Evolutionary conservation across 2,329 filamentous ascomycete species (phyloP).

Genomic region (Fusarium ramigenum): DNA sequence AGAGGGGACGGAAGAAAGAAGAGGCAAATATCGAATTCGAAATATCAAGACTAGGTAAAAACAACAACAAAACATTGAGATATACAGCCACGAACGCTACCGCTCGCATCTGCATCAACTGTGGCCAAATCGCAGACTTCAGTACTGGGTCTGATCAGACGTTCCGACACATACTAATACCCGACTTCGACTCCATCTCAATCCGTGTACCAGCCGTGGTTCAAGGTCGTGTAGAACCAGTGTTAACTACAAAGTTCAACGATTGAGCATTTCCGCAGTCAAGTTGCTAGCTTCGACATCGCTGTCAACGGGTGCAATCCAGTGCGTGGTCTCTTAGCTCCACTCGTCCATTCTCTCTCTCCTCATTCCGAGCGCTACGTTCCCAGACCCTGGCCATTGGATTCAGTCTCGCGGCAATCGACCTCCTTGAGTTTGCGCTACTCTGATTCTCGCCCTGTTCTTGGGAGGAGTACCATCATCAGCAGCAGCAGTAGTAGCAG

Average conservation of each 20-base stretch:
- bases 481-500: conserved; percentile 3
- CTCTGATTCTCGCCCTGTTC: conserved; percentile 31
- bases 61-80: neutral
- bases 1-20: neutral
- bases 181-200: conserved; percentile 27
- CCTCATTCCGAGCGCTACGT: conserved; percentile 34
- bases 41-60: neutral
- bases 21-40: neutral
- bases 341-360: conserved; percentile 34
- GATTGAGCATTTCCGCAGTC: conserved; percentile 20
- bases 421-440: conserved; percentile 42
- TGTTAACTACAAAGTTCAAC: conserved; percentile 18
- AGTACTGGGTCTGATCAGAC: conserved; percentile 16
- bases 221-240: conserved; percentile 32
- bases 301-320: conserved; percentile 46
- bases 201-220: conserved; percentile 35
- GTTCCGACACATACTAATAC: conserved; percentile 29
- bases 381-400: conserved; percentile 44
- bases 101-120: neutral
- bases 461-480: conserved; percentile 22
- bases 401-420: conserved; percentile 40
- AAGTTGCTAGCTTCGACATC: conserved; percentile 41
- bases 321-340: conserved; percentile 46
- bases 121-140: neutral
- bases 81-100: neutral